Base-by-base conservation (phyloP, 164 flowering plant species). In the Magnolia officinalis region DNA sequence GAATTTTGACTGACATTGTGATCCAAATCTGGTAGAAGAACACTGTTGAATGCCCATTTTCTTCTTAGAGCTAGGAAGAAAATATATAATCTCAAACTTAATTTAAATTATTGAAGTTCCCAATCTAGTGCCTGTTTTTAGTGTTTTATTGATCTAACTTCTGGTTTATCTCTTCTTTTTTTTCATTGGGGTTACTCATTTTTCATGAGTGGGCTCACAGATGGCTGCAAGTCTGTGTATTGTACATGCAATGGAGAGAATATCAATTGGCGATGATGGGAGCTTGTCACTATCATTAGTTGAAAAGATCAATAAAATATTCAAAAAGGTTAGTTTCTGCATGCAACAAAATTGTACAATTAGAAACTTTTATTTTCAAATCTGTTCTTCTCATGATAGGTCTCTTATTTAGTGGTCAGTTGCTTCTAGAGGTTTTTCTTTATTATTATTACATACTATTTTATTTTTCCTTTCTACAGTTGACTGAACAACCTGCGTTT, bases 221-320 rank as follows among this genome's bases (percentile, higher is more conserved):
- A 82, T 87, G 78, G 88, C 96, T 75, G 77, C 85, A 26, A 81
- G 86, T 83, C 74, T 89, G 78, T 83, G 92, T 72, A 74, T 84
- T 52, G 90, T 89, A 74, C 92, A 88, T 83, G 76, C 83, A 64
- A 90, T 94, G 83, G 82, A 50, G 73, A 94, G 87, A 78, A 78
- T 90, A 77, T 84, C 75, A 64, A 52, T 24, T 49, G 90, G 89
- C 26, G 88, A 91, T 78, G 52, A 81, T 29, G 98, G 98, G 74
- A 84, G 91, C 81, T 80, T 96, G 84, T 89, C 96, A 78, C 75
- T 91, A 45, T 83, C 94, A 74, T 81, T 91, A n/a, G 71, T 84
- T 78, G 88, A 89, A 75, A 89, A 87, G 82, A 75, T 90, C 14
- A 74, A 58, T 23, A 65, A 21, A 21, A 68, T 90, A 70, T 85